Base-by-base conservation (phyloP, 2,329 filamentous ascomycete species). In the Aspergillus persii region DNA sequence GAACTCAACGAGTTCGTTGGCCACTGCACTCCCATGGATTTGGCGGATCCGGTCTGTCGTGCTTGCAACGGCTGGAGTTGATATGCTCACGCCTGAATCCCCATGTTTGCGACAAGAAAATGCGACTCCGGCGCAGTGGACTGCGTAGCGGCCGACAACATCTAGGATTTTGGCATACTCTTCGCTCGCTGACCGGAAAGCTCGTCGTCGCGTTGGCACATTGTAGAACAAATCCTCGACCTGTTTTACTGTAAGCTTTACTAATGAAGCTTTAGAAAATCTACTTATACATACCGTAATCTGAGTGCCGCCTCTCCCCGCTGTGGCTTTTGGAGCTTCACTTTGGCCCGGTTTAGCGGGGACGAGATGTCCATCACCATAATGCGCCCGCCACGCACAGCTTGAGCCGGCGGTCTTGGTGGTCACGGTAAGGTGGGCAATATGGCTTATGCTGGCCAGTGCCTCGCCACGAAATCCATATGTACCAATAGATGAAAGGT, bases 391-490 rank as follows among this genome's bases (percentile, higher is more conserved):
- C 90, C 91, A 99, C 15, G 95, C 95, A 76, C 92, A 90, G 66
- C 86, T 88, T 0, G 93, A 96, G 48, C 92, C 88, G 59, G 90
- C 89, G 1, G 93, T 98, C 74, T 92, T 96, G 7, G 96, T 99
- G 1, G 94, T 98, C 48, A 99, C 92, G 3, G 89, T 92, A 26
- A 99, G 83, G 79, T 99, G 96, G 36, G 96, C 94, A 68, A 99
- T 97, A 73, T 99, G 95, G 71, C 94, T 98, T 74, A 99, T 99
- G 77, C 95, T 98, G 12, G 95, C 95, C 56, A 99, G 79, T 3
- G 95, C 95, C 77, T 99, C 95, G 57, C 95, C 95, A 55, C 95
- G 89, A 71, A 99, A 99, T n/a, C 95, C 95, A 74, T 99, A 99
- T 1, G 95, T 98, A 53, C 88, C 89, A 64, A 99, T 98, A 4